Conservation (phyloP, 1,284 basidiomycete species). For the Puccinia brachypodii region DNA sequence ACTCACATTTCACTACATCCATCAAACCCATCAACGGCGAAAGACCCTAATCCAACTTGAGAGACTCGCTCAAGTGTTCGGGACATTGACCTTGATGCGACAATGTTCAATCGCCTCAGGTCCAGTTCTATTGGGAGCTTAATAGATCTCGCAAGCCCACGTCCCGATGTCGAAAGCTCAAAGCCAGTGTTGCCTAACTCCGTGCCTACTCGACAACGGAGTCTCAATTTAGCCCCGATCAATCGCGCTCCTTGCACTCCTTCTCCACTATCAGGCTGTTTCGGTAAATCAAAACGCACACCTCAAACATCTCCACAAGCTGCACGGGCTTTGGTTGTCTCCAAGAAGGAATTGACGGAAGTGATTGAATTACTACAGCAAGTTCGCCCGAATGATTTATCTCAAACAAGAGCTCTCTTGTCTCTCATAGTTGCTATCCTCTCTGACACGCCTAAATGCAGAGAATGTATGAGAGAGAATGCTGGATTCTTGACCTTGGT, state of each 20-base stretch:
- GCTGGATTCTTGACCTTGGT: conserved; percentile 47
- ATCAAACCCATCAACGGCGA: not conserved
- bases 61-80: not conserved
- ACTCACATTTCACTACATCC: not conserved
- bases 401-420: conserved; percentile 39
- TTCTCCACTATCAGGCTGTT: conserved; percentile 23
- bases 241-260: conserved; percentile 7
- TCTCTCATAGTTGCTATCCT: conserved; percentile 44
- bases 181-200: not conserved
- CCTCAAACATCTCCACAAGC: conserved; percentile 28
- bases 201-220: not conserved
- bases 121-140: conserved; percentile 34
- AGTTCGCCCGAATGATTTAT: conserved; percentile 44
- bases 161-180: conserved; percentile 23
- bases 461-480: conserved; percentile 45
- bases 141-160: conserved; percentile 38
- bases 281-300: not conserved
- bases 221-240: conserved; percentile 8
- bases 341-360: conserved; percentile 34
- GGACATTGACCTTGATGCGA: not conserved
- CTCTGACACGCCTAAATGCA: conserved; percentile 33
- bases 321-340: conserved; percentile 21
- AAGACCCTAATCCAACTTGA: not conserved
- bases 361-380: conserved; percentile 41
- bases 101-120: conserved; percentile 45